phyloP scores from a whole-genome alignment of 257 asterid genomes.

The Nyctanthes arbortristis region DNA sequence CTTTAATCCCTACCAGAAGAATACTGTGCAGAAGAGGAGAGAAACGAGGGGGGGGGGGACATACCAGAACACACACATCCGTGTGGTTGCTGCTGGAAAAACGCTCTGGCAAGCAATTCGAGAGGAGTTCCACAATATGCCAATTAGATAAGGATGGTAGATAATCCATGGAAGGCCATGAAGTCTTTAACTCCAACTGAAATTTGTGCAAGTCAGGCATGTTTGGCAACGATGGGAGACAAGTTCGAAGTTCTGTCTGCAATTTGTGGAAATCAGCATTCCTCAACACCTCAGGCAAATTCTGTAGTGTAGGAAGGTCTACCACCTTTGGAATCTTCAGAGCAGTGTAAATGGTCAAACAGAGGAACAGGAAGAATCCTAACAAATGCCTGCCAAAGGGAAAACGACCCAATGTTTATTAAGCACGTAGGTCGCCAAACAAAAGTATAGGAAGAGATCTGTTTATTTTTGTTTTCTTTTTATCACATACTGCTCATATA shows the following conservation, averaged over 20 bases:
- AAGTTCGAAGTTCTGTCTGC: constrained; percentile 58
- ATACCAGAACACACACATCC: constrained; percentile 74
- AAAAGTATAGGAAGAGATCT: background rate
- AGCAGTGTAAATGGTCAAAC: constrained; percentile 89
- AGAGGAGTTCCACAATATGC: constrained; percentile 71
- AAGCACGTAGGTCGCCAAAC: background rate
- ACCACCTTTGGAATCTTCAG: constrained; percentile 67
- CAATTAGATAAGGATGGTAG: constrained; percentile 60
- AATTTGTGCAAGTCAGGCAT: constrained; percentile 71
- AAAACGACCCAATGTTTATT: too few relatives aligned
- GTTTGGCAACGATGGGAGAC: constrained; percentile 76
- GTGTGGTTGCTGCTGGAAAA: constrained; percentile 67
- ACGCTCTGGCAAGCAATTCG: constrained; percentile 73
- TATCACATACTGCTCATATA: background rate
- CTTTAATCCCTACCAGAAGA: background rate
- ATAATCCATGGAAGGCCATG: constrained; percentile 54
- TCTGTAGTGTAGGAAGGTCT: constrained; percentile 60
- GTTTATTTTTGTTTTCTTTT: background rate
- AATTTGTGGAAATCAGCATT: constrained; percentile 76
- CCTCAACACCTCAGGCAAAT: constrained; percentile 63
- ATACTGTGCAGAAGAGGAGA: background rate
- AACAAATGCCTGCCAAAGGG: constrained; percentile 83
- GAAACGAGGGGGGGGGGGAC: constrained; percentile 3
- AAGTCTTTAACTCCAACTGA: constrained; percentile 53
- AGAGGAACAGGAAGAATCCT: constrained; percentile 92